Evolutionary conservation across 2,329 filamentous ascomycete species (phyloP), one percentile per base, ranked within the genome.

Genomic region (Aspergillus nomiae): DNA sequence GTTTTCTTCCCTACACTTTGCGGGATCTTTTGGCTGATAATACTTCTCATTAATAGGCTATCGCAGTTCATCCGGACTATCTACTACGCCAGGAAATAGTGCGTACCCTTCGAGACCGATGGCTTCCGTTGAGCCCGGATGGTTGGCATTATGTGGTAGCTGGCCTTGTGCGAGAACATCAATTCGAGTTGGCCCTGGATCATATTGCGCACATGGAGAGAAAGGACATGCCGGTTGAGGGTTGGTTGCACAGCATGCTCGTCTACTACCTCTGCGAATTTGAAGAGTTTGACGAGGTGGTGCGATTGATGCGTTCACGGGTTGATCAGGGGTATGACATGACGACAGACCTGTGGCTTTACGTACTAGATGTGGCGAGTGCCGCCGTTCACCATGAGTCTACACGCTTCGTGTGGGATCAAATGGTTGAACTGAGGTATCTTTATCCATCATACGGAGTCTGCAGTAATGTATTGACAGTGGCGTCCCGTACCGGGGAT

Each of bases 21-120:
- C 30, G 11, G 24, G 11, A 55, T 4, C 19, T 24, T 28, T 46
- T 61, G 48, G 48, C 24, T n/a, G 19, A 24, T 43, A 12, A 26
- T 19, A 38, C 7, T 24, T 51, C 54, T 56, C 46, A 32, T 24
- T 4, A 19, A 7, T 66, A 90, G 83, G 89, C 86, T 6, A 82
- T 97, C 28, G 87, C 91, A 0, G 86, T 95, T 10, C 95, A 98
- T 74, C 92, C 94, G 0, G 91, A 98, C 76, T 94, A 96, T 70
- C 69, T 92, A 7, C 80, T 95, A 28, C 88, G 93, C 41, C 85
- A 86, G 59, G 84, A 89, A 41, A 84, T 97, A 4, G 80, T 97
- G 45, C 80, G 86, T 60, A 88, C 89, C 61, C 70, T 83, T 54
- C 87, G 87, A 70, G 83, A 87, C 61, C 84, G 87, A 66, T 96